Conservation (phyloP, 176 grass and related monocot species). For the Cymbopogon citratus region DNA sequence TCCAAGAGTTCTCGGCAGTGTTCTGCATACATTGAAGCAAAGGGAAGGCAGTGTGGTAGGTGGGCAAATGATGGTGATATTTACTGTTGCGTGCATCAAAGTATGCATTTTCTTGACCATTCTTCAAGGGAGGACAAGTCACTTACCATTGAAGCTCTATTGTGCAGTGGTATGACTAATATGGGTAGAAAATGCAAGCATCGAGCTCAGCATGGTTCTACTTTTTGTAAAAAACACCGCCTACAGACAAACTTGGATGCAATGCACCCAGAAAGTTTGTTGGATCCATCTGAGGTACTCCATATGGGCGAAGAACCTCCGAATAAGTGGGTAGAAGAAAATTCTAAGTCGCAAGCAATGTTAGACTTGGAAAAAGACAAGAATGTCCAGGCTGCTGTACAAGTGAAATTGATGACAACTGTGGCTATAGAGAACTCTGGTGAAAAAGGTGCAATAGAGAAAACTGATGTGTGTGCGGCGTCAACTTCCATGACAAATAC, state of each 20-base stretch:
- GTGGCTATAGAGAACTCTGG: slow-evolving; percentile 31
- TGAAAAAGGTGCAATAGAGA: slow-evolving; percentile 39
- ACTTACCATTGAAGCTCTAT: slow-evolving; percentile 43
- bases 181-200: slow-evolving; percentile 93
- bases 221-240: slow-evolving; percentile 82
- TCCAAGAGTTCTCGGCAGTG: slow-evolving; percentile 73
- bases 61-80: slow-evolving; percentile 96
- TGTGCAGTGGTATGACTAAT: slow-evolving; percentile 83
- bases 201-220: slow-evolving; percentile 76
- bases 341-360: slow-evolving; percentile 30
- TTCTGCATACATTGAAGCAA: slow-evolving; percentile 76
- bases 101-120: slow-evolving; percentile 53
- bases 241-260: slow-evolving; percentile 45
- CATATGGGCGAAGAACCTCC: slow-evolving; percentile 29
- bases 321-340: slow-evolving; percentile 32
- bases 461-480: slow-evolving; percentile 33
- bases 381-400: slow-evolving; percentile 28
- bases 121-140: slow-evolving; percentile 44
- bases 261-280: slow-evolving; percentile 32
- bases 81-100: slow-evolving; percentile 93
- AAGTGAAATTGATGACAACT: slow-evolving; percentile 30
- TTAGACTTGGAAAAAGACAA: slow-evolving; percentile 7
- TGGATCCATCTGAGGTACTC: slow-evolving; percentile 32
- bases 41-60: slow-evolving; percentile 91
- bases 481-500: slow-evolving; percentile 37